A percentile compares a stretch with the other conserved stretches of the same genome.
Conservation (phyloP, 345 rosid genomes). For the Eucalyptus regnans region DNA sequence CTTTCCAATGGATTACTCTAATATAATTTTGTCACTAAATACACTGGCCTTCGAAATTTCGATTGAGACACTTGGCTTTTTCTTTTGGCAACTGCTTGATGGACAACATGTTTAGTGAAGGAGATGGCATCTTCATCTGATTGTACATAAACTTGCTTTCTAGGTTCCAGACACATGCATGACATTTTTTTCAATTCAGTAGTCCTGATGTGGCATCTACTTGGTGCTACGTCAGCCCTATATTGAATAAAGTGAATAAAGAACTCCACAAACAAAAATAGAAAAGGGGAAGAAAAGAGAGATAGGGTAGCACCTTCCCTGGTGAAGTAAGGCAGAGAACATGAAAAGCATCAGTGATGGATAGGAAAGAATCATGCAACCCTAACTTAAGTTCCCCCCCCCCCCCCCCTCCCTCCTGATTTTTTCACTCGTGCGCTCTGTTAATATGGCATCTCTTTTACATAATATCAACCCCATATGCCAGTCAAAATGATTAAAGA, state of each 20-base stretch:
- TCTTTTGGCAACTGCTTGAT: not conserved
- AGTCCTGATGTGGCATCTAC: not conserved
- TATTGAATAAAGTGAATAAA: not conserved
- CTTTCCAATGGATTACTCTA: not conserved
- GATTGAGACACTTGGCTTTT: not conserved
- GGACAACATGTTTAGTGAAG: not conserved
- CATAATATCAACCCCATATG: not conserved
- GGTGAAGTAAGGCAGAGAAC: not conserved
- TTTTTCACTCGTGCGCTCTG: not conserved
- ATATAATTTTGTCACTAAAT: not conserved
- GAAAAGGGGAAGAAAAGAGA: not conserved
- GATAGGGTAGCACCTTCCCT: not conserved
- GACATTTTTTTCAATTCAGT: not conserved
- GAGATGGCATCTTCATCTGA: not conserved
- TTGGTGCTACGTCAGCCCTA: not conserved
- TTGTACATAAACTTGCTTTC: not conserved
- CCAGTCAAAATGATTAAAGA: not conserved
- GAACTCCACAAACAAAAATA: not conserved
- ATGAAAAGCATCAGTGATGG: not conserved
- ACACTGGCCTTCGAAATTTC: not conserved
- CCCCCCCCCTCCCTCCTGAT: accelerated
- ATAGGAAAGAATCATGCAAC: not conserved
- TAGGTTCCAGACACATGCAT: not conserved
- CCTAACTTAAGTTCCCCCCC: not conserved
- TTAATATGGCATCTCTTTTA: not conserved